Conservation (phyloP, 1,284 basidiomycete species). For the Paramarasmius palmivorus region DNA sequence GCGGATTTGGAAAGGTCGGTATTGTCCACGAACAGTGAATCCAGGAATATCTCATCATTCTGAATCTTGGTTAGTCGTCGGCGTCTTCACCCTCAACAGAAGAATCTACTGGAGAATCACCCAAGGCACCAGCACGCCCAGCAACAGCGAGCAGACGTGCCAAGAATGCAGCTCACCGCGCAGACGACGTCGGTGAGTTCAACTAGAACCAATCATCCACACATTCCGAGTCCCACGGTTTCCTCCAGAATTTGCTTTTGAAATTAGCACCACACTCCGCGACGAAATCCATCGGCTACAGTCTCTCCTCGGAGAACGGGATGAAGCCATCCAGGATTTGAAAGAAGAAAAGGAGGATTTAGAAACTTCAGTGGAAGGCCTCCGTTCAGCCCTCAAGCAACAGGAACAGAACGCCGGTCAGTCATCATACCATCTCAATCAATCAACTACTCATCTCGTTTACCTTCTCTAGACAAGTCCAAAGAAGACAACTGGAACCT, state of each 20-base stretch:
- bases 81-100: conserved; percentile 40
- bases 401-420: conserved; percentile 80
- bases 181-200: conserved; percentile 78
- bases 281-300: conserved; percentile 89
- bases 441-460: conserved; percentile 5
- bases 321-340: conserved; percentile 85
- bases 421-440: conserved; percentile 22
- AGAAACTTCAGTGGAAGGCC: conserved; percentile 72
- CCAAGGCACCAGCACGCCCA: conserved; percentile 42
- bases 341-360: conserved; percentile 87
- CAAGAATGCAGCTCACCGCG: conserved; percentile 83
- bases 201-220: conserved; percentile 12
- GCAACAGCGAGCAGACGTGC: conserved; percentile 80
- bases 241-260: conserved; percentile 85
- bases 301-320: conserved; percentile 84
- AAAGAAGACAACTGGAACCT: conserved; percentile 99
- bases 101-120: conserved; percentile 37
- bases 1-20: conserved; percentile 72
- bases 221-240: conserved; percentile 17
- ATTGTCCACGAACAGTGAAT: conserved; percentile 8
- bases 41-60: conserved; percentile 24
- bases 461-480: conserved; percentile 63
- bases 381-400: conserved; percentile 67
- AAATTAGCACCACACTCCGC: conserved; percentile 89
- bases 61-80: conserved; percentile 24